Base-by-base conservation (phyloP, 768 basidiomycete species). In the Cystobasidium onofrii region DNA sequence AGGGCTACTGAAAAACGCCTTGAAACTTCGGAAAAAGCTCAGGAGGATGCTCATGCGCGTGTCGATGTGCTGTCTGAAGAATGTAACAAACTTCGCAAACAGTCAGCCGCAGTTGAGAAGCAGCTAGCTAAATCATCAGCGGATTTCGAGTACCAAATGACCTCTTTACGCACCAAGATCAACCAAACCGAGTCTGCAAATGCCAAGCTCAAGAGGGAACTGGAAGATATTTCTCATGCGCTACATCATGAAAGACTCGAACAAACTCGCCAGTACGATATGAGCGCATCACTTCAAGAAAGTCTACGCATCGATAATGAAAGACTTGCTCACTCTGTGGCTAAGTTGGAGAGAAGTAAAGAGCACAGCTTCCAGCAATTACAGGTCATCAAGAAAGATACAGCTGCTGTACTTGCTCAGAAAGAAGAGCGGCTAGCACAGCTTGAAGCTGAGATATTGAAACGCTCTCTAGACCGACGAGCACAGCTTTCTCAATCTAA, bases 381-480 rank as follows among this genome's bases (percentile, higher is more conserved):
- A 23, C 50, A 20, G 72, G 23, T 41, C 64, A 23, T 64, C 60
- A 64, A 66, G 46, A 20, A 67, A 20, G 50, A 43, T 20, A 36
- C 54, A 23, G 29, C 69, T 4, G 33, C 34, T n/a, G 50, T 55
- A 17, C 20, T 71, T 1, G 50, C 15, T 27, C 36, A 71, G 34
- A 55, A 44, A 27, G 55, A 71, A 15, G 29, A 71, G 36, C 52
- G 27, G 13, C 29, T 71, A 12, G 9, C 50, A 15, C 25, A 60
- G 18, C 69, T 71, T 4, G 69, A 71, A 46, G 55, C 33, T n/a
- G 69, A 71, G 39, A 55, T 71, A 3, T 39, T 60, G 69, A 71
- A 34, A 27, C 69, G 69, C n/a, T 71, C 50, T 29, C 25, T 52
- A 12, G 69, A 55, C 18, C 52, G 69, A n/a, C 52, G 69, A 18